Evolutionary conservation across 2,329 filamentous ascomycete genomes (phyloP).

Genomic region (Fusarium tricinctum): DNA sequence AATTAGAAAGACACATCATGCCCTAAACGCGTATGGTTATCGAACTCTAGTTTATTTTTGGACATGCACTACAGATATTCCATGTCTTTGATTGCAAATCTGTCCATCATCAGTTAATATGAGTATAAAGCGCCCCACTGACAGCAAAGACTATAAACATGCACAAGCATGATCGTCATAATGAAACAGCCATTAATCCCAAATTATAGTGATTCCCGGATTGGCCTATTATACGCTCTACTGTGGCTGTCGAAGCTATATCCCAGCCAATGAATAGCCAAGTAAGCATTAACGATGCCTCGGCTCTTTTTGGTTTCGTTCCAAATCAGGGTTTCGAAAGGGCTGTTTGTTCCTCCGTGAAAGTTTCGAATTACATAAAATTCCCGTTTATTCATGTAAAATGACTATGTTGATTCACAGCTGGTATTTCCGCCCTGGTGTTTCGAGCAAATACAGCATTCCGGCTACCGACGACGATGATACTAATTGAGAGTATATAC

Average conservation of each 20-base stretch:
- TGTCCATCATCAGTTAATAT: slow-evolving; percentile 14
- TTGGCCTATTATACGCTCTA: slow-evolving; percentile 14
- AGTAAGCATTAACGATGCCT: slow-evolving; percentile 16
- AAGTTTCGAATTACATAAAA: slow-evolving; percentile 32
- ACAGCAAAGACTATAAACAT: slow-evolving; percentile 21
- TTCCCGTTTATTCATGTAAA: slow-evolving; percentile 22
- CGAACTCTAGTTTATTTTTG: not conserved
- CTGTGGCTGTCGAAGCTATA: slow-evolving; percentile 5
- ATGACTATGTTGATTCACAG: slow-evolving; percentile 1
- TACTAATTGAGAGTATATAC: slow-evolving; percentile 5
- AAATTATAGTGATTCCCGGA: slow-evolving; percentile 24
- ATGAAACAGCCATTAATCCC: slow-evolving; percentile 25
- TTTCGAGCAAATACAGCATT: slow-evolving; percentile 7
- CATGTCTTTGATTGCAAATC: slow-evolving; percentile 6
- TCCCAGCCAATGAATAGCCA: slow-evolving; percentile 25
- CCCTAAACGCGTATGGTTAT: slow-evolving; percentile 1
- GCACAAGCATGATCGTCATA: slow-evolving; percentile 36
- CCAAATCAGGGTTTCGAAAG: slow-evolving; percentile 25
- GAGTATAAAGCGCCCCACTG: slow-evolving; percentile 19
- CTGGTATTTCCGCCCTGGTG: not conserved
- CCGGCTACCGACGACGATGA: slow-evolving; percentile 18
- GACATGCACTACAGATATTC: not conserved
- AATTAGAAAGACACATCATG: slow-evolving; percentile 5
- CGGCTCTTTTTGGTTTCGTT: slow-evolving; percentile 13
- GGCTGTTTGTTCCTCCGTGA: slow-evolving; percentile 23